Percentiles rank a stretch among this genome's conserved stretches.
Conservation (phyloP, 495 filamentous ascomycete species). For the Penicillium alfredii region DNA sequence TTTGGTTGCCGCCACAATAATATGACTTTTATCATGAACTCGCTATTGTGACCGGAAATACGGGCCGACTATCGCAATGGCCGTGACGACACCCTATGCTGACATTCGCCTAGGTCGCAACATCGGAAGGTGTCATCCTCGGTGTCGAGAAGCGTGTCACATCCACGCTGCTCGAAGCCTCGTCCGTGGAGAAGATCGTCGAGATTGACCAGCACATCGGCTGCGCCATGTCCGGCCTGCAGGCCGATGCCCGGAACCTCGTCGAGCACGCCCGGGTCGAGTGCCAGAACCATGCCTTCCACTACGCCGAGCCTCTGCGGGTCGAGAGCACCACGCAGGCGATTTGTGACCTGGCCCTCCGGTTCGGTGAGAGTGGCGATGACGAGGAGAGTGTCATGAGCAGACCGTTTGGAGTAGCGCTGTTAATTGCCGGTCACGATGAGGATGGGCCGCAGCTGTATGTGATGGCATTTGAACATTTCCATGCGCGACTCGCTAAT, state of each 20-base stretch:
- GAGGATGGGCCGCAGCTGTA: slow-evolving; percentile 93
- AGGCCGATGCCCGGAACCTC: slow-evolving; percentile 93
- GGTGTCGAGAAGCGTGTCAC: slow-evolving; percentile 99
- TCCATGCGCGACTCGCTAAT: not conserved
- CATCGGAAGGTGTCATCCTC: slow-evolving; percentile 85
- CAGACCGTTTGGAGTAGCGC: slow-evolving; percentile 90
- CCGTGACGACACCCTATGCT: slow-evolving; percentile 6
- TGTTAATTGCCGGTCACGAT: slow-evolving; percentile 94
- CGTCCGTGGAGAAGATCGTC: slow-evolving; percentile 97
- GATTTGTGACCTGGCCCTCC: slow-evolving; percentile 92
- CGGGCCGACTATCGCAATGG: not conserved
- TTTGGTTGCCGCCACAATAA: too few species aligned
- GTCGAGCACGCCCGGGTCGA: slow-evolving; percentile 98
- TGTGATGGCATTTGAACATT: slow-evolving; percentile 18
- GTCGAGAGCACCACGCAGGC: slow-evolving; percentile 98
- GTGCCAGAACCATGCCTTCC: slow-evolving; percentile 91
- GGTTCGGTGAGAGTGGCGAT: slow-evolving; percentile 95
- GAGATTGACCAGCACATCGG: slow-evolving; percentile 98
- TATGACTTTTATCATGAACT: too few species aligned
- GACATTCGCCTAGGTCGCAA: slow-evolving; percentile 60
- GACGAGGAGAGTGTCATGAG: slow-evolving; percentile 98
- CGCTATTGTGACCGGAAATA: too few species aligned
- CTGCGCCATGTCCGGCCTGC: slow-evolving; percentile 95
- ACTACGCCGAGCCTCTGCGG: slow-evolving; percentile 89
- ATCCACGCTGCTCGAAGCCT: slow-evolving; percentile 91